Base-by-base conservation (phyloP, 2,329 filamentous ascomycete species). In the Penicillium fuscoglaucum region DNA sequence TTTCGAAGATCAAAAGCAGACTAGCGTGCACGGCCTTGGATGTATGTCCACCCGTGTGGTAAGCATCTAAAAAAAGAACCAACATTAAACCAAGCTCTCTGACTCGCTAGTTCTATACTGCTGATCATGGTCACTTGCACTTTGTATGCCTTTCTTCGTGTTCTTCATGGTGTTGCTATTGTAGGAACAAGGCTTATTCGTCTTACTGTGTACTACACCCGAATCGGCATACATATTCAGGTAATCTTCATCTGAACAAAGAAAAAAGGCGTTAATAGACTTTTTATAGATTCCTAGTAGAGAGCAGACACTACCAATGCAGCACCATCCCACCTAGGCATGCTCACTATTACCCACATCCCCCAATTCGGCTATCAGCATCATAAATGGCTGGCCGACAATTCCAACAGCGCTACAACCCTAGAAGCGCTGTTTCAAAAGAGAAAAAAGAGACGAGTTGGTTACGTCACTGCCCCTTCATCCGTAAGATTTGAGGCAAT, bases 31-130 rank as follows among this genome's bases (percentile, higher is more conserved):
- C 19, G 19, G 50, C 15, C 48, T 39, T 2, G 43, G 1, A 21
- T 41, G 13, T 4, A 35, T 33, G 7, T 12, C 45, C 43, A 10
- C 43, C 29, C 29, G 19, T 35, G 29, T 33, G 21, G 29, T 41
- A 54, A 47, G 19, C 26, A 46, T 56, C 62, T 64, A 64, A 61
- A 64, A 64, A 64, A 63, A 64, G 61, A 64, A 64, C 62, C 62
- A 64, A 64, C 62, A 64, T 7, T 47, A 12, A 55, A 59, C 24
- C 46, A 35, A 33, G 52, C 35, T 24, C 10, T 40, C 24, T 64
- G 46, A 61, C 58, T 64, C 45, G 61, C 40, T 49, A 31, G 41
- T 43, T 60, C 28, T 37, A 33, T 55, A 21, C n/a, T 21, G n/a
- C 28, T 41, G 15, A 43, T 35, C 35, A 49, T 8, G 4, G 24